Conservation (phyloP, 768 basidiomycete species). For the Paxillus ammoniavirescens region DNA sequence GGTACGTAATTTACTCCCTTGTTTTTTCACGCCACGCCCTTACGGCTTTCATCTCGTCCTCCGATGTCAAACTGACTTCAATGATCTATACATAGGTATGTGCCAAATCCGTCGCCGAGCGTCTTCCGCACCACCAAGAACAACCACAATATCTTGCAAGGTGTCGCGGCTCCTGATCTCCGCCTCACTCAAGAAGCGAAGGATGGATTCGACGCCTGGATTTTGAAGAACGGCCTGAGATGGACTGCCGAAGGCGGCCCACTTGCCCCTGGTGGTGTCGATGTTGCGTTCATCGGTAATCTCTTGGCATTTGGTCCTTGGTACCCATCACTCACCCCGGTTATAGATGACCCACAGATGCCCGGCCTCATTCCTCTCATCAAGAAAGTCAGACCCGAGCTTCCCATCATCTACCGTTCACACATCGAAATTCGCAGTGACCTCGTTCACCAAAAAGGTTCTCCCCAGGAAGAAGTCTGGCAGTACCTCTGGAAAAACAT, state of each 20-base stretch:
- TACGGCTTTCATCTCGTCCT: constrained; percentile 1
- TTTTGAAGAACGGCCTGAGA: constrained; percentile 81
- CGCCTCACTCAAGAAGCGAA: constrained; percentile 79
- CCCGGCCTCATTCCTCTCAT: constrained; percentile 93
- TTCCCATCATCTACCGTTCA: constrained; percentile 91
- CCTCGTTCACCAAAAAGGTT: constrained; percentile 76
- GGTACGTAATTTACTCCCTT: constrained; percentile 48
- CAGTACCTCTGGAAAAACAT: constrained; percentile 94
- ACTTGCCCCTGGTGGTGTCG: constrained; percentile 76
- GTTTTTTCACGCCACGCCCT: constrained; percentile 1
- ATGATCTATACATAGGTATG: constrained; percentile 57
- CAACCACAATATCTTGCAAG: constrained; percentile 95
- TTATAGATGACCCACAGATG: constrained; percentile 85
- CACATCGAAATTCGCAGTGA: constrained; percentile 94
- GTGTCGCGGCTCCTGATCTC: constrained; percentile 77
- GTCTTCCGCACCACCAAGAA: constrained; percentile 94
- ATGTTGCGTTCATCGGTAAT: constrained; percentile 85
- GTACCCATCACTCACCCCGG: constrained; percentile 8
- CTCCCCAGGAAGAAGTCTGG: constrained; percentile 91
- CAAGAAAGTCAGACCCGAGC: constrained; percentile 75
- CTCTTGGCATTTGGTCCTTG: neutral
- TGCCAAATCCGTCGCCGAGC: constrained; percentile 83
- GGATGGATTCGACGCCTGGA: constrained; percentile 83
- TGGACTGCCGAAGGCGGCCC: constrained; percentile 90
- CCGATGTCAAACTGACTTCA: constrained; percentile 3